Percentiles rank a stretch among this genome's conserved stretches.
These are phyloP conservation scores for Cystobasidium tubakii DNA, from an alignment of 768 basidiomycete genomes.

Conservation along the genomic window DNA sequence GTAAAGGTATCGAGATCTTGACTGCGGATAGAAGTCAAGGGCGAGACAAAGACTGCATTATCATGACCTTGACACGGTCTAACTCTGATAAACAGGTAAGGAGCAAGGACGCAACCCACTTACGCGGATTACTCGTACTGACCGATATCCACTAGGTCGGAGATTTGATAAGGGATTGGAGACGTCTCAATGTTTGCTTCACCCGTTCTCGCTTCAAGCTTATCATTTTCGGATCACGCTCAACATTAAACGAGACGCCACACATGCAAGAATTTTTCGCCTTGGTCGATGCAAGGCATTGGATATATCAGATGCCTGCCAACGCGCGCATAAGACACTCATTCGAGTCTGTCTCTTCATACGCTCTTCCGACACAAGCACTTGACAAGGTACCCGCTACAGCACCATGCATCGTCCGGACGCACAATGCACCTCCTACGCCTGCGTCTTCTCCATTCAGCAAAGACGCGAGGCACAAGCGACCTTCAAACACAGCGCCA, in stretches of 20 bases:
- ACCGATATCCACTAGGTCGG: constrained; percentile 76
- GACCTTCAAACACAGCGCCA: too few species aligned
- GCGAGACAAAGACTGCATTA: constrained; percentile 70
- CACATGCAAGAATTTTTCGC: constrained; percentile 69
- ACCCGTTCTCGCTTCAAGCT: constrained; percentile 87
- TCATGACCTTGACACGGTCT: constrained; percentile 85
- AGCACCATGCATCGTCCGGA: too few species aligned
- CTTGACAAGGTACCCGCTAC: background rate
- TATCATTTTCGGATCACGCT: constrained; percentile 79
- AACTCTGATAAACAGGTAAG: constrained; percentile 70
- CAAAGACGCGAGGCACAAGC: too few species aligned
- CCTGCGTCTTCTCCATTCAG: too few species aligned
- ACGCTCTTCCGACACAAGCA: background rate
- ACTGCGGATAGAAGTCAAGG: constrained; percentile 45
- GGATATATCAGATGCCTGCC: constrained; percentile 63
- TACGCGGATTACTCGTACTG: too few species aligned
- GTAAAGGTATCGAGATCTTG: constrained; percentile 54
- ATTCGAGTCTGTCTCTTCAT: constrained; percentile 23
- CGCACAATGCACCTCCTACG: too few species aligned
- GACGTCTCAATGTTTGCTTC: constrained; percentile 91
- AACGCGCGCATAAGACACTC: constrained; percentile 61
- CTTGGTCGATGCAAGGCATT: constrained; percentile 64
- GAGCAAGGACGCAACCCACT: constrained; percentile 30
- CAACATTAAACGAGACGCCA: constrained; percentile 58
- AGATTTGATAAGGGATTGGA: constrained; percentile 89